Percentiles rank a stretch among this genome's conserved stretches.
phyloP scores from a whole-genome alignment of 352 stramenopile species.

The Globisporangium spinosum region DNA sequence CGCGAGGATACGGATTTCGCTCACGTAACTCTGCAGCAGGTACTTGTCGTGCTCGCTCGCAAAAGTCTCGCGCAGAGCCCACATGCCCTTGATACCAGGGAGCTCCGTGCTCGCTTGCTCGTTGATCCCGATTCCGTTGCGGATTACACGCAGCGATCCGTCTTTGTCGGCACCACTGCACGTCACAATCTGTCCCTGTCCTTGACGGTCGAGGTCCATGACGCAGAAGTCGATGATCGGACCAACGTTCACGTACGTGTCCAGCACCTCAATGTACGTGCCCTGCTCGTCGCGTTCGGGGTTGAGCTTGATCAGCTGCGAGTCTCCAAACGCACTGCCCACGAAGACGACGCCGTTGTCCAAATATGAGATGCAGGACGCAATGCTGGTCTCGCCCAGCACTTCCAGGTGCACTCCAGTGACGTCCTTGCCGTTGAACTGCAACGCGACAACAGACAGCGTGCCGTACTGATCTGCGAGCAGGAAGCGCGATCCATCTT shows the following conservation, averaged over 20 bases:
- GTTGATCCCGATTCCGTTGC: conserved; percentile 98
- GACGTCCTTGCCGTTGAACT: conserved; percentile 70
- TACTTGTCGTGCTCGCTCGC: conserved; percentile 91
- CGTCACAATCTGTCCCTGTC: conserved; percentile 95
- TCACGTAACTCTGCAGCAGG: conserved; percentile 95
- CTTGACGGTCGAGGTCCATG: conserved; percentile 92
- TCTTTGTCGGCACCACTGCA: conserved; percentile 95
- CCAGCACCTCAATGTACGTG: conserved; percentile 92
- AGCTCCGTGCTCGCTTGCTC: conserved; percentile 94
- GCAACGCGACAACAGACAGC: conserved; percentile 86
- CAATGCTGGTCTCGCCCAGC: conserved; percentile 91
- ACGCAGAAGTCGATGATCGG: conserved; percentile 99
- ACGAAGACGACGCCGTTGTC: conserved; percentile 96
- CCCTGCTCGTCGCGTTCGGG: conserved; percentile 65
- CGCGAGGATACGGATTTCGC: conserved; percentile 94
- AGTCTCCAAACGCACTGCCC: conserved; percentile 93
- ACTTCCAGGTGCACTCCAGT: conserved; percentile 89
- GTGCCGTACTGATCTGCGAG: conserved; percentile 89
- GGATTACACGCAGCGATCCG: conserved; percentile 95
- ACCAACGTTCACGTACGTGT: conserved; percentile 97
- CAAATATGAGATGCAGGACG: conserved; percentile 91
- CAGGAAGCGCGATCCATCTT: conserved; percentile 86
- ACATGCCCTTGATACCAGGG: conserved; percentile 97
- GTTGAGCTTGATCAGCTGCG: conserved; percentile 93
- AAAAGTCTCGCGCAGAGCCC: conserved; percentile 88